Conservation (phyloP, 2,329 filamentous ascomycete species). For the Aspergillus brasiliensis region DNA sequence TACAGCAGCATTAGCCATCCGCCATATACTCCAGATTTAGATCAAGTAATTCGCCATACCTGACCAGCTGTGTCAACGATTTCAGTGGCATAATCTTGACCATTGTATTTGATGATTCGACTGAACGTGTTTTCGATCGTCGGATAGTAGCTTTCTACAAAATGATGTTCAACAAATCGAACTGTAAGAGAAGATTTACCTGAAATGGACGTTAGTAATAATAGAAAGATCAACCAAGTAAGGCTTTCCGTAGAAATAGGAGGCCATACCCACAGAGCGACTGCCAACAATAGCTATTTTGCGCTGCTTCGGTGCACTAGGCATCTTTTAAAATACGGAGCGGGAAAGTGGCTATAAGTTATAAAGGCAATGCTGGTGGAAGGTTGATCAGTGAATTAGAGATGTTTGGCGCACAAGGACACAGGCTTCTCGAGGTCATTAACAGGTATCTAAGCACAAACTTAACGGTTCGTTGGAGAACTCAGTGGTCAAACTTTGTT, state of each 20-base stretch:
- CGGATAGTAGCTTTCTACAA: conserved; percentile 98
- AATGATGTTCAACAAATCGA: conserved; percentile 95
- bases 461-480: neutral
- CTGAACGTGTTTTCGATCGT: conserved; percentile 99
- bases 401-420: neutral
- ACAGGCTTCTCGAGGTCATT: neutral
- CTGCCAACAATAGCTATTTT: conserved; percentile 97
- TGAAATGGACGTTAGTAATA: conserved; percentile 44
- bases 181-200: conserved; percentile 98
- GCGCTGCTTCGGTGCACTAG: conserved; percentile 76
- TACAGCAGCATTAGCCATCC: conserved; percentile 41
- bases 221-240: neutral
- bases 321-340: conserved; percentile 50
- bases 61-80: conserved; percentile 98
- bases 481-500: neutral
- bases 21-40: neutral
- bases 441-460: neutral
- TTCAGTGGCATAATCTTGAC: conserved; percentile 91
- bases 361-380: neutral
- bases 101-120: conserved; percentile 89
- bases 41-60: conserved; percentile 51
- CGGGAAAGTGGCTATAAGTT: neutral
- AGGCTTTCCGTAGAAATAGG: no score
- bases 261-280: conserved; percentile 75
- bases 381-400: neutral